Conservation (phyloP, 208 protist genomes). For the Endotrypanum monterogeii region DNA sequence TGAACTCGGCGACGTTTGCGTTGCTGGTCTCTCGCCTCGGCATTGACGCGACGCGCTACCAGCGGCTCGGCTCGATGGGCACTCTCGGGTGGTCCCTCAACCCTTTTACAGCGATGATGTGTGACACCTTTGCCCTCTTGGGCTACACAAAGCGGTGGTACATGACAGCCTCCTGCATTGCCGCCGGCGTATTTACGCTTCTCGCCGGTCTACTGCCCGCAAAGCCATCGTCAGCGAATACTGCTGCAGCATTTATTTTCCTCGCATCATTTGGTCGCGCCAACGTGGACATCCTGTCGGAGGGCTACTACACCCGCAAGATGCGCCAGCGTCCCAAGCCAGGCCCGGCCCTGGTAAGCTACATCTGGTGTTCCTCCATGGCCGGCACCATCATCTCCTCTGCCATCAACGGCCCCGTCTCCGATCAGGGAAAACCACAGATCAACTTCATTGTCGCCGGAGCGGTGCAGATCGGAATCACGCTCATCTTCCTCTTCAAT, state of each 20-base stretch:
- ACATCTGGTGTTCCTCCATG: background rate
- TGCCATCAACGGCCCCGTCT: background rate
- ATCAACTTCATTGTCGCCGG: background rate
- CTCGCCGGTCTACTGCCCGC: background rate
- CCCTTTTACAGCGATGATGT: background rate
- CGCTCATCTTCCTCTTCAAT: too few species aligned
- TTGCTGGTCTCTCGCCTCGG: background rate
- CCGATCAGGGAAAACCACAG: background rate
- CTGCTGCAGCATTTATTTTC: background rate
- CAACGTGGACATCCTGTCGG: background rate
- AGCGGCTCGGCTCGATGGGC: background rate
- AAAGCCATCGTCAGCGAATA: background rate
- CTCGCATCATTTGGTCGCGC: background rate
- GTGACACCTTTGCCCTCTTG: background rate
- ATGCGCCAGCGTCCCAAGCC: conserved; percentile 1
- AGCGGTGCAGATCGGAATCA: background rate
- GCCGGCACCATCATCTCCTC: background rate
- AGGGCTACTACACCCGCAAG: background rate
- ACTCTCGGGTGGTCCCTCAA: background rate
- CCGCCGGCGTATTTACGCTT: background rate
- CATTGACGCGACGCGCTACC: background rate
- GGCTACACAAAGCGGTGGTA: conserved; percentile 4
- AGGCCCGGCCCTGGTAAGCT: background rate
- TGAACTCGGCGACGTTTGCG: conserved; percentile 24
- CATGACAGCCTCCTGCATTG: background rate